These are phyloP conservation scores for Cladobotryum protrusum DNA, from an alignment of 2,329 filamentous ascomycete species.

Conservation along the genomic window DNA sequence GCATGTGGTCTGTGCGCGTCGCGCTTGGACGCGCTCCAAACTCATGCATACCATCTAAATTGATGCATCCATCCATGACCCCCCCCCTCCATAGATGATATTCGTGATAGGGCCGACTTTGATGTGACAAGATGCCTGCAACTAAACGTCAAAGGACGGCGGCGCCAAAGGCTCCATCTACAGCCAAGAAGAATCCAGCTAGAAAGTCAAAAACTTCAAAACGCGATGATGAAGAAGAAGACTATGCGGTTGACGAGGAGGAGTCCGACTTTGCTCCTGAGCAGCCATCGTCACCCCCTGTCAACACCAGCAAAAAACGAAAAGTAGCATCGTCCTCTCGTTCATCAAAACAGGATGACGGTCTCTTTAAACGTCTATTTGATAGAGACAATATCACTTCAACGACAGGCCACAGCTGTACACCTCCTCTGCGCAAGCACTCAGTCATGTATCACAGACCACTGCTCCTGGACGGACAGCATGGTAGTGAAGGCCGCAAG, in stretches of 20 bases:
- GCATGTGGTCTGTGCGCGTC: not conserved
- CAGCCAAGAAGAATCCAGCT: not conserved
- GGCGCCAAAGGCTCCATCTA: not conserved
- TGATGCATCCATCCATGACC: not conserved
- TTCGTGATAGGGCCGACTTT: no score
- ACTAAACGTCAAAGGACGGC: slow-evolving; percentile 4
- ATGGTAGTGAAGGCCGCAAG: slow-evolving; percentile 26
- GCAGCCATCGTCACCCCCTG: not conserved
- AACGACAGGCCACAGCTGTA: slow-evolving; percentile 10
- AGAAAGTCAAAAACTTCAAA: not conserved
- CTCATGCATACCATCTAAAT: not conserved
- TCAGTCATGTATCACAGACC: slow-evolving; percentile 41
- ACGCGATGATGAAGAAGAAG: not conserved
- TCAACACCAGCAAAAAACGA: not conserved
- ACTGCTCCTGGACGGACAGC: slow-evolving; percentile 36
- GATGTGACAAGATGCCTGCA: slow-evolving; percentile 4
- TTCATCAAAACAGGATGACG: not conserved
- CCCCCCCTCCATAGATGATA: not conserved
- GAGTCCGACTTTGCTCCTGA: slow-evolving; percentile 9
- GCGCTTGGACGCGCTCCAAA: not conserved
- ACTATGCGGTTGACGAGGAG: not conserved
- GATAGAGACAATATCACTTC: not conserved
- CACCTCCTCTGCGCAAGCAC: slow-evolving; percentile 13
- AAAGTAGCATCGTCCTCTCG: slow-evolving; percentile 3
- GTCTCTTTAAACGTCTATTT: slow-evolving; percentile 9